phyloP scores from a whole-genome alignment of 2,329 filamentous ascomycete genomes.

The Mollisiaceae sp. region DNA sequence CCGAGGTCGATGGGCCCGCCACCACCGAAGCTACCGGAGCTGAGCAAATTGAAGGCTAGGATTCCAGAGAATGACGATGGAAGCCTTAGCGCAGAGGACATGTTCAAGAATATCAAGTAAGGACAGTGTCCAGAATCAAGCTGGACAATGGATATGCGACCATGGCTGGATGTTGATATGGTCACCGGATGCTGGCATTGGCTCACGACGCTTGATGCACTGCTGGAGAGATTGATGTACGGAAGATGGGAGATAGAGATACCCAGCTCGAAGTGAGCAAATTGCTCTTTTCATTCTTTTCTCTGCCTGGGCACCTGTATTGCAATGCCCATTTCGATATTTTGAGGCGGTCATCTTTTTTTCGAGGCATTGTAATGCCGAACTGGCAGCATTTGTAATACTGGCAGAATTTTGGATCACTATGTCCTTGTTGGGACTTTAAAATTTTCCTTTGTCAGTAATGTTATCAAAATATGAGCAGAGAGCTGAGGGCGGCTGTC shows the following conservation, averaged over 20 bases:
- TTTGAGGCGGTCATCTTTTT: conserved; percentile 25
- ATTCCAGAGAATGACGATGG: conserved; percentile 39
- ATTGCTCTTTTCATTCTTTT: conserved; percentile 33
- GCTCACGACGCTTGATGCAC: conserved; percentile 30
- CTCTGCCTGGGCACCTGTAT: conserved; percentile 26
- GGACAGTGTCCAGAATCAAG: conserved; percentile 6
- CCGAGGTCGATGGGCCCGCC: conserved; percentile 36
- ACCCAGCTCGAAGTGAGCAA: conserved; percentile 37
- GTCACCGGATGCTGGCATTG: conserved; percentile 31
- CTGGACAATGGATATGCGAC: conserved; percentile 32
- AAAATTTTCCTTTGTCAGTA: conserved; percentile 32
- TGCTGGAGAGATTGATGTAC: conserved; percentile 16
- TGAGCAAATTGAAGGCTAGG: conserved; percentile 41
- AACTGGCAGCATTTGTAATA: conserved; percentile 39
- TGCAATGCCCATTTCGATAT: conserved; percentile 26
- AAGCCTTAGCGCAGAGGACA: conserved; percentile 41
- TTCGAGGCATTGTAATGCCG: conserved; percentile 30
- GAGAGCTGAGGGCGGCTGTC: conserved; percentile 3
- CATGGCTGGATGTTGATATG: conserved; percentile 32
- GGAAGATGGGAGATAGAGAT: conserved; percentile 31
- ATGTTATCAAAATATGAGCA: conserved; percentile 16
- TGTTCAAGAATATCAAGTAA: conserved; percentile 46
- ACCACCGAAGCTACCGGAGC: conserved; percentile 43
- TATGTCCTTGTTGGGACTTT: conserved; percentile 23
- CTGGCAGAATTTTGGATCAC: conserved; percentile 27